These are phyloP conservation scores for Apiotrichum mycotoxinovorans DNA, from an alignment of 1,284 basidiomycete species.

Conservation along the genomic window DNA sequence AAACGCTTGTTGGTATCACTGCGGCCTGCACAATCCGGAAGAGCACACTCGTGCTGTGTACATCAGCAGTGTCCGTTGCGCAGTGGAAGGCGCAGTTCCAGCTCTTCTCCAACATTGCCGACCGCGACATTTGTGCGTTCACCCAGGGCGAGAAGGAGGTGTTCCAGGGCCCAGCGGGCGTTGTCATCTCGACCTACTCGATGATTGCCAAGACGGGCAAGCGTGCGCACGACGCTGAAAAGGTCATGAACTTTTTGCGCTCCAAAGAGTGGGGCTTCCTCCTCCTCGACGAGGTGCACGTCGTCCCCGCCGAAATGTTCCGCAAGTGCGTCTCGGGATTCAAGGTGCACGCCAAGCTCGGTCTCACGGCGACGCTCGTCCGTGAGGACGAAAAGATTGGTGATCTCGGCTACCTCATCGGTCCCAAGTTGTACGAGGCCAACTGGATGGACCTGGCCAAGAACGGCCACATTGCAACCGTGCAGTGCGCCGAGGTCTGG, in stretches of 20 bases:
- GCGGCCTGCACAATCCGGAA: constrained; percentile 99
- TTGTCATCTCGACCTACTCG: constrained; percentile 95
- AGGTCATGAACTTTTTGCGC: constrained; percentile 97
- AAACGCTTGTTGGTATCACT: constrained; percentile 97
- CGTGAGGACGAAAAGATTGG: constrained; percentile 99
- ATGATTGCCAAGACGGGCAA: constrained; percentile 98
- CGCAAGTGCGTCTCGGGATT: constrained; percentile 92
- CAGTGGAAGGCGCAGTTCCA: constrained; percentile 98
- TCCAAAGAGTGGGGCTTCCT: constrained; percentile 96
- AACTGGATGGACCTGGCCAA: constrained; percentile 99
- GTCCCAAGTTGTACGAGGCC: constrained; percentile 98
- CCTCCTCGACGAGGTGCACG: constrained; percentile 92
- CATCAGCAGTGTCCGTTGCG: constrained; percentile 93
- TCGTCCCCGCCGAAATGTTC: constrained; percentile 96
- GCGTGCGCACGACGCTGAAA: constrained; percentile 91
- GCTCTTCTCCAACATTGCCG: constrained; percentile 94
- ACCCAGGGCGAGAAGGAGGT: constrained; percentile 95
- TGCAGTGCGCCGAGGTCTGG: constrained; percentile 99
- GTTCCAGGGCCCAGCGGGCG: constrained; percentile 79
- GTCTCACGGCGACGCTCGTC: constrained; percentile 81
- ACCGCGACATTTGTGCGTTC: constrained; percentile 90
- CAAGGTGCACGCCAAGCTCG: constrained; percentile 95
- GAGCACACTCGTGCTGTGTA: constrained; percentile 95
- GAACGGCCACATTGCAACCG: constrained; percentile 98
- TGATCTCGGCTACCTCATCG: constrained; percentile 98